Percentiles rank a stretch among this genome's conserved stretches.
Conservation (phyloP, 352 stramenopile species). For the Globisporangium solare region DNA sequence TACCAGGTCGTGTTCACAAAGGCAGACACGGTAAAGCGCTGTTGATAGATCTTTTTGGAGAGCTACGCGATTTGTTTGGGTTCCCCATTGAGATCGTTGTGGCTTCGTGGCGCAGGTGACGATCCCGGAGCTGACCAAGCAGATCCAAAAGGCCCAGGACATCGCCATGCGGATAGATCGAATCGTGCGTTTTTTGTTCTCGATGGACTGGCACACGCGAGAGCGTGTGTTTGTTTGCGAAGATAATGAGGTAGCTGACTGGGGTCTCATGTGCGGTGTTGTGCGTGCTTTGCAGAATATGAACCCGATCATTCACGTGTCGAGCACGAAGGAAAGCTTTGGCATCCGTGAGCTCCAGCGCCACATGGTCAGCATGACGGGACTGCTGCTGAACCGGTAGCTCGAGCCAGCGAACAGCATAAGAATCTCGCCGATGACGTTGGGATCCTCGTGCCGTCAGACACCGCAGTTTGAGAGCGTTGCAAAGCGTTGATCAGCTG, state of each 20-base stretch:
- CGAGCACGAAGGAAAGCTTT: conserved; percentile 73
- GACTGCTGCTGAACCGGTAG: conserved; percentile 25
- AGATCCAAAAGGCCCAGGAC: conserved; percentile 46
- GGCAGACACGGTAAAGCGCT: conserved; percentile 43
- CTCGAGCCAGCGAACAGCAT: too few relatives aligned
- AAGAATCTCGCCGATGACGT: too few relatives aligned
- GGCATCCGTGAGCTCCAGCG: conserved; percentile 74
- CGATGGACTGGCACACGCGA: not conserved
- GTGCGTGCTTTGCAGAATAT: conserved; percentile 44
- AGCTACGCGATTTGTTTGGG: too few relatives aligned
- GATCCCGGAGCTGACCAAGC: conserved; percentile 34
- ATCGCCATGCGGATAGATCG: conserved; percentile 40
- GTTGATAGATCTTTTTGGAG: not conserved
- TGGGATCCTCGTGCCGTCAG: not conserved
- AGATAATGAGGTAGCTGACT: not conserved
- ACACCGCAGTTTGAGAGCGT: too few relatives aligned
- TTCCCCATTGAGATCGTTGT: not conserved
- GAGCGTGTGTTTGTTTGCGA: too few relatives aligned
- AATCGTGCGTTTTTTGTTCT: conserved; percentile 37
- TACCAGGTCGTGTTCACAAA: conserved; percentile 93
- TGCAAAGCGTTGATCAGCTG: too few relatives aligned
- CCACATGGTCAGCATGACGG: conserved; percentile 64
- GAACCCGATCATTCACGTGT: conserved; percentile 78
- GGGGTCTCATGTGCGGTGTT: not conserved
- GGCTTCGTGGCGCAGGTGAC: conserved; percentile 19